A percentile compares a stretch with the other conserved stretches of the same genome.
phyloP scores from a whole-genome alignment of 306 rosid genomes.

The Alnus rubra region DNA sequence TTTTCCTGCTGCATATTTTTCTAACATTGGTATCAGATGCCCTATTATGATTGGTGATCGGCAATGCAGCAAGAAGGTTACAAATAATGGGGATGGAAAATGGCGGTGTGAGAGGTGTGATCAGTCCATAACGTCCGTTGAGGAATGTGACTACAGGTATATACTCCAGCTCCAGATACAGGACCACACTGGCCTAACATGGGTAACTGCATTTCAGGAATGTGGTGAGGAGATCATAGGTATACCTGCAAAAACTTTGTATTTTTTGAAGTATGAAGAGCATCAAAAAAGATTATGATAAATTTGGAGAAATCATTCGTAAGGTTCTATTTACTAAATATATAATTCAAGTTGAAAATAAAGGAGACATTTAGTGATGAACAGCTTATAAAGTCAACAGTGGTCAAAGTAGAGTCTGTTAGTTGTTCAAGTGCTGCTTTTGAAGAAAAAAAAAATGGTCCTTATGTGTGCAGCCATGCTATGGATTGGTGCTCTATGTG shows the following conservation, averaged over 20 bases:
- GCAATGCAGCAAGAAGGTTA: conserved; percentile 84
- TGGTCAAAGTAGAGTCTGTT: conserved; percentile 59
- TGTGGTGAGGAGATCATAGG: conserved; percentile 90
- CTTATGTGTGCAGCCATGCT: no score
- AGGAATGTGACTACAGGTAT: conserved; percentile 80
- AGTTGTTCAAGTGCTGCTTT: no score
- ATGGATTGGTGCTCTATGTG: no score
- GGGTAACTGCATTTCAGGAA: conserved; percentile 97
- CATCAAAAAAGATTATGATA: conserved; percentile 66
- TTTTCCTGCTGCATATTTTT: no score
- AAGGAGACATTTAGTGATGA: conserved; percentile 86
- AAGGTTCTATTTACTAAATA: conserved; percentile 64
- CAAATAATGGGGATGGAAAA: conserved; percentile 83
- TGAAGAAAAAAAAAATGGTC: no score
- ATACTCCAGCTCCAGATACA: conserved; percentile 76
- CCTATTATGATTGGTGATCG: conserved; percentile 78
- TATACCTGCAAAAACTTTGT: conserved; percentile 66
- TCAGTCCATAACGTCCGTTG: conserved; percentile 33
- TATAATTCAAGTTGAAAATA: conserved; percentile 71
- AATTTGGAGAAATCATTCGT: conserved; percentile 55
- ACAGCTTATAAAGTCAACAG: conserved; percentile 78
- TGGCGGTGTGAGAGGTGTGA: conserved; percentile 91
- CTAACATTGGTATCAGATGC: conserved; percentile 27
- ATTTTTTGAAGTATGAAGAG: conserved; percentile 60
- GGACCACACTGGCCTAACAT: conserved; percentile 79